Conservation (phyloP, 148 eudicot genomes). For the Silene latifolia region DNA sequence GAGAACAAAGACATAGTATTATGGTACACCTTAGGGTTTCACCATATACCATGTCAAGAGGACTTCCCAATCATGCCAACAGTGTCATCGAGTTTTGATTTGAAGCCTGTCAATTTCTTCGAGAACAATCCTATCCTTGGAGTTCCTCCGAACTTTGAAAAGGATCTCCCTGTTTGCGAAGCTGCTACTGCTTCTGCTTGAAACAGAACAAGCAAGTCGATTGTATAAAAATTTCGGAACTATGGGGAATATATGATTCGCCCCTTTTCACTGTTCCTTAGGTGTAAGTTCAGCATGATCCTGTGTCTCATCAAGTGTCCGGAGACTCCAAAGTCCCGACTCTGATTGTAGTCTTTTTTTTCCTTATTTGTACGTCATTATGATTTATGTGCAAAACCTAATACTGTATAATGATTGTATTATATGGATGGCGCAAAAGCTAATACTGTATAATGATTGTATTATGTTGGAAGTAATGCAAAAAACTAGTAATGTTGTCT, state of each 20-base stretch:
- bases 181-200: slow-evolving; percentile 44
- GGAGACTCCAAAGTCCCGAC: no score
- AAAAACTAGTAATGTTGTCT: no score
- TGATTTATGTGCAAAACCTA: no score
- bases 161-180: slow-evolving; percentile 65
- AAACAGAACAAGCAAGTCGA: not conserved
- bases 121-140: slow-evolving; percentile 80
- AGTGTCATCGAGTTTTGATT: slow-evolving; percentile 78
- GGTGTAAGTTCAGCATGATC: no score
- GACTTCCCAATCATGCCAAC: slow-evolving; percentile 96
- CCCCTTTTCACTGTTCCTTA: not conserved
- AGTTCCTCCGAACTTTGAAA: slow-evolving; percentile 51
- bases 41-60: slow-evolving; percentile 90
- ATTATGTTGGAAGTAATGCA: no score
- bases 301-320: no score
- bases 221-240: slow-evolving; percentile 1
- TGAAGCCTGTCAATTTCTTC: slow-evolving; percentile 89
- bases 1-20: slow-evolving; percentile 82
- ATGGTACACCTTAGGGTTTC: slow-evolving; percentile 91
- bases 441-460: no score
- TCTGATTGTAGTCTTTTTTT: no score
- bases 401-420: no score
- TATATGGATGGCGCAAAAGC: no score
- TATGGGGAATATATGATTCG: not conserved
- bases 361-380: no score